These are phyloP conservation scores for Cercis canadensis DNA, from an alignment of 306 rosid genomes.

Conservation along the genomic window DNA sequence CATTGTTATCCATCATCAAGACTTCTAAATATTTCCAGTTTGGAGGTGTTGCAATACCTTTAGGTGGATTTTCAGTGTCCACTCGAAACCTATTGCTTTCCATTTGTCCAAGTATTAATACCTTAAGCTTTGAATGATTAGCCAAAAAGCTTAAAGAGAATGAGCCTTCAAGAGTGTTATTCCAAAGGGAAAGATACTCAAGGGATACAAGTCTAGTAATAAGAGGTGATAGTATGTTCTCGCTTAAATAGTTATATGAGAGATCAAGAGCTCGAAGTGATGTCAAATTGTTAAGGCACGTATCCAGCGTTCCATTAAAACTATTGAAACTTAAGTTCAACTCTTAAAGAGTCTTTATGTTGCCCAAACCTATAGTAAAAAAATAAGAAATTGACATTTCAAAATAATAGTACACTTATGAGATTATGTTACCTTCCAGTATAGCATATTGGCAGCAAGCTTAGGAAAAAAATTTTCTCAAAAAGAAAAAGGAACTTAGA, in stretches of 20 bases:
- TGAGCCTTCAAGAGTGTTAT: not conserved
- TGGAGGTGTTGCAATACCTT: not conserved
- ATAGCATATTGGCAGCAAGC: too few species aligned
- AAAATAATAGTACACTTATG: too few species aligned
- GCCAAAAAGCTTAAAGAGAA: conserved; percentile 14
- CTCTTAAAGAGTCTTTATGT: too few species aligned
- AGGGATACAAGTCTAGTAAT: not conserved
- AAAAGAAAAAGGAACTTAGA: too few species aligned
- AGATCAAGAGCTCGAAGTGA: not conserved
- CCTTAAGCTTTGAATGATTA: conserved; percentile 26
- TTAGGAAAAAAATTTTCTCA: too few species aligned
- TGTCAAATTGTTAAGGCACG: conserved; percentile 5
- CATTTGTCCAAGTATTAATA: not conserved
- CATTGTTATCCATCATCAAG: too few species aligned
- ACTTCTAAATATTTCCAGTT: too few species aligned
- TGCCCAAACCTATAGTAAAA: too few species aligned
- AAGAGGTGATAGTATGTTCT: not conserved
- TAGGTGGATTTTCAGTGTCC: conserved; percentile 26
- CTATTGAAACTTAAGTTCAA: too few species aligned
- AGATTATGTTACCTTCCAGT: too few species aligned
- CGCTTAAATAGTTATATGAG: not conserved
- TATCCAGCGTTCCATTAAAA: too few species aligned
- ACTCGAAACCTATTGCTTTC: not conserved
- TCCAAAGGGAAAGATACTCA: conserved; percentile 1
- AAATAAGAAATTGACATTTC: too few species aligned